Base-by-base conservation (phyloP, 306 rosid genomes). In the Styphnolobium japonicum region DNA sequence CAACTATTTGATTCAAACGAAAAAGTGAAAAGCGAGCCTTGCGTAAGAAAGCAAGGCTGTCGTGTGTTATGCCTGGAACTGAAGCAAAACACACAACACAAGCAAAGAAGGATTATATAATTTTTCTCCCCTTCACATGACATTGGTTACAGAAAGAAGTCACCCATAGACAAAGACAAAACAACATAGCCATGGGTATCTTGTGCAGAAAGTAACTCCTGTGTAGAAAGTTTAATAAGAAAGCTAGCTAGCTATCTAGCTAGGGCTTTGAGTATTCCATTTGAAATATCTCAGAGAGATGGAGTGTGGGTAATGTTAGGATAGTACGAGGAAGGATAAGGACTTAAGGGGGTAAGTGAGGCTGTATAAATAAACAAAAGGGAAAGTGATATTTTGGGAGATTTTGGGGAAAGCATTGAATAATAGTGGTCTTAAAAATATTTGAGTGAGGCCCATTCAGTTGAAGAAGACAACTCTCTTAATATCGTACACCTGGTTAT, bases 401-500 rank as follows among this genome's bases (percentile, higher is more conserved):
- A 88, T 88, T 75, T 64, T 70, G 83, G 89, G 66, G 25, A 82
- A 80, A 86, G 73, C 25, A 34, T 21, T 46, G 72, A 22, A 75
- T 84, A 68, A 85, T 69, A 16, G 10, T 42, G 1, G 39, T 6
- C 79, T 79, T 87, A 90, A 87, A 85, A 46, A 10, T 48, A 4
- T 27, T 1, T n/a, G 11, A 52, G 80, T 68, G 77, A 76, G 78
- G 79, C 19, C 74, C 45, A 61, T 75, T 82, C 87, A 81, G 31
- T 66, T 48, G 73, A 78, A 71, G 71, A 14, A 21, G 87, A 85
- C 87, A 83, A 71, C 22, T 21, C 85, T 65, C 6, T 16, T 48
- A 18, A 16, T 2, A 46, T 49, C 25, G 78, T 67, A 48, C 83
- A 34, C 22, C 51, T 34, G 34, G 57, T 63, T 64, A 64, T 71